Conservation (phyloP, 2,329 filamentous ascomycete species). For the Ophiosphaerella korrae region DNA sequence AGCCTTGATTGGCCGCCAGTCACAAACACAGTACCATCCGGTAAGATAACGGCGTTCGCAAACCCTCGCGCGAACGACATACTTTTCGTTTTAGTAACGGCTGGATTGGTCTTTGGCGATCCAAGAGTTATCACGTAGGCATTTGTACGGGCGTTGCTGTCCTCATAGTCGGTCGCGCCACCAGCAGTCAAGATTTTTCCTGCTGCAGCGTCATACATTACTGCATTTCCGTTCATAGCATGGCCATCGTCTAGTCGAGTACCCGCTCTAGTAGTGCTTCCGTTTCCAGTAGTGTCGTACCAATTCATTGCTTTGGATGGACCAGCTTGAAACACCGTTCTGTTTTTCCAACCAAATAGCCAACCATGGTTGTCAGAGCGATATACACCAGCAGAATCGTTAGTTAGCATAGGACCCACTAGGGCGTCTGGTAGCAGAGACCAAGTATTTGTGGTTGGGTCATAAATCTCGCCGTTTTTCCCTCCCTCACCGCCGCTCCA, state of each 20-base stretch:
- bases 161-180: conserved; percentile 55
- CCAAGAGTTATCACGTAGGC: conserved; percentile 59
- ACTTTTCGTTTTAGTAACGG: conserved; percentile 21
- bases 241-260: conserved; percentile 52
- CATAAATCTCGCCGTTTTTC: conserved; percentile 60
- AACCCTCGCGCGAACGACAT: conserved; percentile 40
- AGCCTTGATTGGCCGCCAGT: conserved; percentile 32
- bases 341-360: conserved; percentile 28
- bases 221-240: conserved; percentile 61
- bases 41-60: conserved; percentile 33
- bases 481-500: conserved; percentile 56
- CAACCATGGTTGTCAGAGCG: conserved; percentile 32
- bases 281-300: conserved; percentile 56
- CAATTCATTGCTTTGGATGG: conserved; percentile 51
- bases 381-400: conserved; percentile 27
- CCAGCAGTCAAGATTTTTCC: conserved; percentile 63
- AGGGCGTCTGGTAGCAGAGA: conserved; percentile 23
- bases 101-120: conserved; percentile 23
- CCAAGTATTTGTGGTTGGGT: conserved; percentile 27
- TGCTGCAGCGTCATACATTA: conserved; percentile 61
- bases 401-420: conserved; percentile 26
- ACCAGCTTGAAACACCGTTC: conserved; percentile 29
- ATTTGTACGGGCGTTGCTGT: conserved; percentile 48
- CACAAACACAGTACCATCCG: conserved; percentile 42
- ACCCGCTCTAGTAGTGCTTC: conserved; percentile 51